phyloP scores from a whole-genome alignment of 2,329 filamentous ascomycete genomes.

The Exserohilum rostratum region DNA sequence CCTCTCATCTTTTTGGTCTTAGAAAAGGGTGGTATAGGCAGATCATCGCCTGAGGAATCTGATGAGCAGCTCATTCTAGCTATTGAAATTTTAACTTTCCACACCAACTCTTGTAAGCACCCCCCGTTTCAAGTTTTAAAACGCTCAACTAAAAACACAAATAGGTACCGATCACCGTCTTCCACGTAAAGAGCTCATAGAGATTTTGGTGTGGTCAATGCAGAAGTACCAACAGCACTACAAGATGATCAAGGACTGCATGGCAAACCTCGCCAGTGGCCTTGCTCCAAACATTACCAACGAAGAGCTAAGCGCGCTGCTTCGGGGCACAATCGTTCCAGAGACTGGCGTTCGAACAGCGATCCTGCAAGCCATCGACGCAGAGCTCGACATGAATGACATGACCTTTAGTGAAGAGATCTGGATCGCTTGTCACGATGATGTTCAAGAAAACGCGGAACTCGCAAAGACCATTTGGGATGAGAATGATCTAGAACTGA shows the following conservation, averaged over 20 bases:
- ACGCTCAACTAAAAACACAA: slow-evolving; percentile 21
- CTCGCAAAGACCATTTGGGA: slow-evolving; percentile 91
- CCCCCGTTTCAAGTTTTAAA: neutral
- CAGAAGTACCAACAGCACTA: slow-evolving; percentile 91
- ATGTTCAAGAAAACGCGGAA: slow-evolving; percentile 83
- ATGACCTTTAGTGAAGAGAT: slow-evolving; percentile 86
- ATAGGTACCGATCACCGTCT: slow-evolving; percentile 71
- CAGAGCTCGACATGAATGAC: slow-evolving; percentile 90
- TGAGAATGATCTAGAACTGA: slow-evolving; percentile 80
- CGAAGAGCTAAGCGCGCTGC: slow-evolving; percentile 76
- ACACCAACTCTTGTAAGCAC: slow-evolving; percentile 73
- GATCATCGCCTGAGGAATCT: slow-evolving; percentile 70
- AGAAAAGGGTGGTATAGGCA: slow-evolving; percentile 77
- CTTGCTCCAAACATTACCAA: slow-evolving; percentile 79
- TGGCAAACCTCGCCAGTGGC: slow-evolving; percentile 83
- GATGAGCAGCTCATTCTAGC: slow-evolving; percentile 91
- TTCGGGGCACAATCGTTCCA: slow-evolving; percentile 77
- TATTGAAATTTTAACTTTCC: slow-evolving; percentile 86
- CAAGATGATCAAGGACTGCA: slow-evolving; percentile 90
- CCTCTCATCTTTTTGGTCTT: slow-evolving; percentile 82
- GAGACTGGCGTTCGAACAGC: slow-evolving; percentile 81
- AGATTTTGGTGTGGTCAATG: slow-evolving; percentile 79
- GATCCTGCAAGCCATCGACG: slow-evolving; percentile 85
- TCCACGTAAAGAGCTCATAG: slow-evolving; percentile 75
- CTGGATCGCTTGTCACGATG: slow-evolving; percentile 92